A percentile compares a stretch with the other conserved stretches of the same genome.
These are phyloP conservation scores for Populus pruinosa DNA, from an alignment of 345 rosid genomes.

Conservation along the genomic window DNA sequence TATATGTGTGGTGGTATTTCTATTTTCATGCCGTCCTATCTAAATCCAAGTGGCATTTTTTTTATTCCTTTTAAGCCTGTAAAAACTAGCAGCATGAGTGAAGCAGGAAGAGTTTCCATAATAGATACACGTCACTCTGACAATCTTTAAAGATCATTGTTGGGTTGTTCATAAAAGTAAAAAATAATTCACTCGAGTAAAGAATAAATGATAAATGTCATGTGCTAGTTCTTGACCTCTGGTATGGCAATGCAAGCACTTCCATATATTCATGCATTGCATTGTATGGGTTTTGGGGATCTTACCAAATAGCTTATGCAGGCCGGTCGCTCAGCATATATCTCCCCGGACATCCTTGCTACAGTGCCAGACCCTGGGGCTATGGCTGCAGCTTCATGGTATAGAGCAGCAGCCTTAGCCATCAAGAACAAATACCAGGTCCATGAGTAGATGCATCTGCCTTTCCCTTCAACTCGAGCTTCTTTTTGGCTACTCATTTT, in stretches of 20 bases:
- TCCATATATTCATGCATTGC: neutral
- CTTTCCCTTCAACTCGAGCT: neutral
- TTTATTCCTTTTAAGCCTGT: neutral
- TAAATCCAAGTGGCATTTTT: neutral
- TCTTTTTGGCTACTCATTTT: conserved; percentile 12
- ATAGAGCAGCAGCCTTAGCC: conserved; percentile 85
- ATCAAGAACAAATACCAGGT: conserved; percentile 42
- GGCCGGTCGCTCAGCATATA: conserved; percentile 87
- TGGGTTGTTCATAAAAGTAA: neutral
- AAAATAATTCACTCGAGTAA: neutral
- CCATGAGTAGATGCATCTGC: conserved; percentile 11
- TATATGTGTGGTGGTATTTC: neutral
- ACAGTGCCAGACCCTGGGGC: conserved; percentile 92
- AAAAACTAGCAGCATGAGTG: neutral
- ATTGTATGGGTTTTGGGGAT: neutral
- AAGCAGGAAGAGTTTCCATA: neutral
- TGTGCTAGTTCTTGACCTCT: neutral
- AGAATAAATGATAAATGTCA: neutral
- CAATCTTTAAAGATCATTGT: neutral
- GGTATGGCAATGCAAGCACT: no score
- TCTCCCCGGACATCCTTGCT: conserved; percentile 54
- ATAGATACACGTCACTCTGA: neutral
- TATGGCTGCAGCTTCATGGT: conserved; percentile 90
- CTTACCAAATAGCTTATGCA: conserved; percentile 28
- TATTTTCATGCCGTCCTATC: neutral